Conservation (phyloP, 768 basidiomycete genomes). For the Boletus insuetus region DNA sequence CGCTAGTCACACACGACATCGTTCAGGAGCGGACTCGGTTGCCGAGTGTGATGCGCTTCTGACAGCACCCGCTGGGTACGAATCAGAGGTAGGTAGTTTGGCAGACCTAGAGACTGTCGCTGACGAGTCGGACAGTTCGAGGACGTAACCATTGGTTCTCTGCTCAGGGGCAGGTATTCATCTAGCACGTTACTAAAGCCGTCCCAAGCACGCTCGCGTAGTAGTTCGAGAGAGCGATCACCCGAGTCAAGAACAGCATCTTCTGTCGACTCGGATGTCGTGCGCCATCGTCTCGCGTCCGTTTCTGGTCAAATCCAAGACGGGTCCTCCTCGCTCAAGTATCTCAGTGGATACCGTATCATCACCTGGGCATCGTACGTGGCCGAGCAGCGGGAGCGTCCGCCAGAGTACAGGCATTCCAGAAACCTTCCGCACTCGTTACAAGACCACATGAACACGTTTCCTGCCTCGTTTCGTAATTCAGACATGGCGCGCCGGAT, state of each 20-base stretch:
- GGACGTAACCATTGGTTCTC: neutral
- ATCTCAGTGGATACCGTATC: conserved; percentile 8
- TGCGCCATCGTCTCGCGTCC: no score
- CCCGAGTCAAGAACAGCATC: neutral
- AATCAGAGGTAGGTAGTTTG: conserved; percentile 8
- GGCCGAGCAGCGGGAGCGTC: conserved; percentile 12
- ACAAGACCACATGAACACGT: conserved; percentile 64
- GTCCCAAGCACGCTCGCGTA: neutral
- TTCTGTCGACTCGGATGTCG: neutral
- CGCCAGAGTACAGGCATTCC: conserved; percentile 31
- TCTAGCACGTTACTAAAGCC: conserved; percentile 15
- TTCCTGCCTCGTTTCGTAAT: conserved; percentile 39
- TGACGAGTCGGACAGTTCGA: conserved; percentile 12
- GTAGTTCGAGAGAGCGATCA: neutral
- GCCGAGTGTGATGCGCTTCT: conserved; percentile 20
- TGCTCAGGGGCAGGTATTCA: conserved; percentile 10
- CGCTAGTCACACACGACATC: neutral
- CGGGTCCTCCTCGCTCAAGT: neutral
- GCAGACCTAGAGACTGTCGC: neutral
- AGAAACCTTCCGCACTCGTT: conserved; percentile 59
- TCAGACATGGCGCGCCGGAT: conserved; percentile 47
- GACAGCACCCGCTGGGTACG: neutral
- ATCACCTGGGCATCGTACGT: conserved; percentile 24
- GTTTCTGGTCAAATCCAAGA: neutral
- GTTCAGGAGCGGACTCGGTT: conserved; percentile 6